phyloP scores from a whole-genome alignment of 2,329 filamentous ascomycete genomes.

The Fusarium nygamai region DNA sequence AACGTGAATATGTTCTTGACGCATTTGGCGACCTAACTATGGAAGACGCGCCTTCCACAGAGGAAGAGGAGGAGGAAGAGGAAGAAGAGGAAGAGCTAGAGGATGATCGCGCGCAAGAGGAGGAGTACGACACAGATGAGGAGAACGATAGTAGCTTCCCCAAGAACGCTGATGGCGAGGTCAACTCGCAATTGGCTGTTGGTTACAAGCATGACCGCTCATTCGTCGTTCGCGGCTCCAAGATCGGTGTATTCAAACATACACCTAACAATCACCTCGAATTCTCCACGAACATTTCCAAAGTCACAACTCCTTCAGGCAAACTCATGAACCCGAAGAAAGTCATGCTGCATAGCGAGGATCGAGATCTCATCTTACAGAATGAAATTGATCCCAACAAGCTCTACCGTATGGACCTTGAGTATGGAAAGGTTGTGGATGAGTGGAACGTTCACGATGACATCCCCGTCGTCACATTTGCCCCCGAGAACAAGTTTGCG shows the following conservation, averaged over 20 bases:
- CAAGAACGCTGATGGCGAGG: slow-evolving; percentile 77
- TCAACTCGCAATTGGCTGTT: slow-evolving; percentile 94
- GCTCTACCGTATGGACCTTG: slow-evolving; percentile 95
- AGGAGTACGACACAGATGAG: slow-evolving; percentile 75
- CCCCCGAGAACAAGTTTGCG: slow-evolving; percentile 96
- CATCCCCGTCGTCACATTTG: slow-evolving; percentile 90
- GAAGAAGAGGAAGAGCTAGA: slow-evolving; percentile 66
- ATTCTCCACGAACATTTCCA: slow-evolving; percentile 97
- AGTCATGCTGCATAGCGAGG: slow-evolving; percentile 94
- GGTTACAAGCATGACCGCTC: slow-evolving; percentile 97
- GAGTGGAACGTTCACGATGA: slow-evolving; percentile 99
- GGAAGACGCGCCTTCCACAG: slow-evolving; percentile 72
- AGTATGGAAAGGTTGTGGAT: slow-evolving; percentile 97
- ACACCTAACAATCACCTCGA: slow-evolving; percentile 91
- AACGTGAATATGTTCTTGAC: slow-evolving; percentile 93
- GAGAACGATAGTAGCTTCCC: slow-evolving; percentile 80
- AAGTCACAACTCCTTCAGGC: slow-evolving; percentile 88
- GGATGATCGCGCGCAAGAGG: slow-evolving; percentile 73
- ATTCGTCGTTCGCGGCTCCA: slow-evolving; percentile 95
- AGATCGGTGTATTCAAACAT: slow-evolving; percentile 99
- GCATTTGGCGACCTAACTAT: slow-evolving; percentile 95
- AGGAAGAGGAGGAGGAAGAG: slow-evolving; percentile 59
- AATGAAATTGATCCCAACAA: slow-evolving; percentile 86
- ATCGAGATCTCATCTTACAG: slow-evolving; percentile 89
- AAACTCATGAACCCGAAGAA: slow-evolving; percentile 93